phyloP scores from a whole-genome alignment of 2,329 filamentous ascomycete species.

The Venturia aucupariae region DNA sequence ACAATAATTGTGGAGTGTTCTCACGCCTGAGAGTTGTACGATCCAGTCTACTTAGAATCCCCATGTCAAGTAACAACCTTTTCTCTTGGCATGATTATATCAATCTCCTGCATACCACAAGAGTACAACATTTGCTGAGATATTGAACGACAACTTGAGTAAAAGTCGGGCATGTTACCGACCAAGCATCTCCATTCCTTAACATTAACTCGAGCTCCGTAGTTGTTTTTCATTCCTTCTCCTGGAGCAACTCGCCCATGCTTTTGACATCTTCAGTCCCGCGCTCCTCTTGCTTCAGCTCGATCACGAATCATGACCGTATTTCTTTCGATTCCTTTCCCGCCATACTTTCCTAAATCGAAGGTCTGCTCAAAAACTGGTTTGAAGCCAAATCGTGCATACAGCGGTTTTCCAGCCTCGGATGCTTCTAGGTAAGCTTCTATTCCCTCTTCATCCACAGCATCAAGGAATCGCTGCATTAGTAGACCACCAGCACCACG shows the following conservation, averaged over 20 bases:
- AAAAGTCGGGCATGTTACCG: neutral
- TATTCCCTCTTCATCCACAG: slow-evolving; percentile 31
- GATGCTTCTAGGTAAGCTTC: slow-evolving; percentile 33
- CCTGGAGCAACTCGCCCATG: neutral
- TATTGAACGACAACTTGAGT: neutral
- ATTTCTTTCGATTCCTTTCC: slow-evolving; percentile 5
- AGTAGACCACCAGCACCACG: slow-evolving; percentile 31
- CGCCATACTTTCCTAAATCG: slow-evolving; percentile 13
- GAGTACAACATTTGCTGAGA: too few relatives aligned
- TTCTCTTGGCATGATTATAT: neutral
- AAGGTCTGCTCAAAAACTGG: slow-evolving; percentile 10
- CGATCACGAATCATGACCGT: slow-evolving; percentile 13
- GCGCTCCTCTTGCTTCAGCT: neutral
- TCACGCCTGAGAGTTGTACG: too few relatives aligned
- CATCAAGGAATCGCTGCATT: slow-evolving; percentile 30
- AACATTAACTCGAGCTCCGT: neutral
- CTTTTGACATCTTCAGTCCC: neutral
- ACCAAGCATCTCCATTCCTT: neutral
- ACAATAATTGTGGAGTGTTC: neutral
- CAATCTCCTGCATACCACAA: too few relatives aligned
- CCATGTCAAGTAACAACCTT: neutral
- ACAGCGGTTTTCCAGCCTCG: slow-evolving; percentile 29
- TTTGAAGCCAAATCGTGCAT: slow-evolving; percentile 31
- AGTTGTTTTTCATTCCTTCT: too few relatives aligned
- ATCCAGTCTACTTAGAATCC: neutral